These are phyloP conservation scores for Oehlia diaphana DNA, from an alignment of 192 early-diverging fungal genomes.

Conservation along the genomic window DNA sequence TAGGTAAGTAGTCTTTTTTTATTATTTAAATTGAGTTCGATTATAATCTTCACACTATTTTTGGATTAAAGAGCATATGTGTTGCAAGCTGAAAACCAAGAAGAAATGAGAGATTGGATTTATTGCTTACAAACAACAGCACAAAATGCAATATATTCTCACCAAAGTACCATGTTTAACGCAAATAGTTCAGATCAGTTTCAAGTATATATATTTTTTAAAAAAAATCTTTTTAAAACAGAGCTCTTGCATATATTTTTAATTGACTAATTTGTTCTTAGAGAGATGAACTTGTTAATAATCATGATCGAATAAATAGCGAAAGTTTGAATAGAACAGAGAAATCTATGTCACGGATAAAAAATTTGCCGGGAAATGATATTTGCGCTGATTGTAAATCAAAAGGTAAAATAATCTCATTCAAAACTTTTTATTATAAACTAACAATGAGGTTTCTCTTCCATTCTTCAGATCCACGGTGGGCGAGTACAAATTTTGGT, in stretches of 20 bases:
- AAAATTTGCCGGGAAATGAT: constrained; percentile 53
- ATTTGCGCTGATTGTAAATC: constrained; percentile 58
- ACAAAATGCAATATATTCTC: constrained; percentile 55
- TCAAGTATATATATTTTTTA: background rate
- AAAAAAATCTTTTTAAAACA: too few species aligned
- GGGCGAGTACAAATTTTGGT: constrained; percentile 85
- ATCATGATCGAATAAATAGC: background rate
- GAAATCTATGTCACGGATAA: constrained; percentile 15
- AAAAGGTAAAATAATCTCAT: constrained; percentile 34
- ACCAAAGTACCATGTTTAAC: constrained; percentile 33
- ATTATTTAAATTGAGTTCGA: too few species aligned
- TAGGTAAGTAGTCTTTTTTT: constrained; percentile 42
- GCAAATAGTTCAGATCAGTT: background rate
- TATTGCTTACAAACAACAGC: constrained; percentile 60
- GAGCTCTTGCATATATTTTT: background rate
- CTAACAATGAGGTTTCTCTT: background rate
- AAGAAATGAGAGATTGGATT: constrained; percentile 77
- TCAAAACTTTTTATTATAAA: background rate
- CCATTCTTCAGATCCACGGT: constrained; percentile 62
- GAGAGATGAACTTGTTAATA: background rate
- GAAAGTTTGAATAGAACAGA: background rate
- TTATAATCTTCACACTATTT: background rate
- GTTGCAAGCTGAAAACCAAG: constrained; percentile 73
- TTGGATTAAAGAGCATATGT: constrained; percentile 54
- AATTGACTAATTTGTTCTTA: background rate